Conservation (phyloP, 164 flowering plant genomes). For the Hamamelis virginiana region DNA sequence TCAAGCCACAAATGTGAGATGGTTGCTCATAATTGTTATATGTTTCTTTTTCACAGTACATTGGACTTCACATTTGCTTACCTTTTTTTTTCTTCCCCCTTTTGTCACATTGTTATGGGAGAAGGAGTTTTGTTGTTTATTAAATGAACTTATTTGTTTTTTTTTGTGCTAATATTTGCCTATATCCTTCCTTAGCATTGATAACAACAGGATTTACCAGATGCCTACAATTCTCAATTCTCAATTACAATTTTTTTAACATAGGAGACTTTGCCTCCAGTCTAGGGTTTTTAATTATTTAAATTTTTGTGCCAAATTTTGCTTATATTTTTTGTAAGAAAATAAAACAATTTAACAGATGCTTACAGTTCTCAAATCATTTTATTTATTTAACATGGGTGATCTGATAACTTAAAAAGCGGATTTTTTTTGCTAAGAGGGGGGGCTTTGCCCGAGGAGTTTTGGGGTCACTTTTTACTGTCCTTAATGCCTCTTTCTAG, state of each 20-base stretch:
- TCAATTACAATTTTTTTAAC: neutral
- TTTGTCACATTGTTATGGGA: neutral
- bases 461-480: too few relatives aligned
- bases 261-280: too few relatives aligned
- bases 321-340: too few relatives aligned
- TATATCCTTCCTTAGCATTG: neutral
- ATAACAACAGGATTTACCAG: too few relatives aligned
- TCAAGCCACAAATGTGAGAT: constrained; percentile 72
- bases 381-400: neutral
- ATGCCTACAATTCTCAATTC: neutral
- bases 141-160: neutral
- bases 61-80: neutral
- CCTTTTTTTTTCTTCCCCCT: too few relatives aligned
- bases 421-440: too few relatives aligned
- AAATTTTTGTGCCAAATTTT: too few relatives aligned
- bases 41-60: neutral
- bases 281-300: too few relatives aligned
- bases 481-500: too few relatives aligned
- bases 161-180: neutral
- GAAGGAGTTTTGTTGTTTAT: neutral
- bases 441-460: too few relatives aligned
- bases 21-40: constrained; percentile 6
- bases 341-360: too few relatives aligned
- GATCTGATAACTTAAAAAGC: too few relatives aligned
- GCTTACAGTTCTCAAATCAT: neutral